These are phyloP conservation scores for Lagenaria siceraria DNA, from an alignment of 306 rosid genomes.

Conservation along the genomic window DNA sequence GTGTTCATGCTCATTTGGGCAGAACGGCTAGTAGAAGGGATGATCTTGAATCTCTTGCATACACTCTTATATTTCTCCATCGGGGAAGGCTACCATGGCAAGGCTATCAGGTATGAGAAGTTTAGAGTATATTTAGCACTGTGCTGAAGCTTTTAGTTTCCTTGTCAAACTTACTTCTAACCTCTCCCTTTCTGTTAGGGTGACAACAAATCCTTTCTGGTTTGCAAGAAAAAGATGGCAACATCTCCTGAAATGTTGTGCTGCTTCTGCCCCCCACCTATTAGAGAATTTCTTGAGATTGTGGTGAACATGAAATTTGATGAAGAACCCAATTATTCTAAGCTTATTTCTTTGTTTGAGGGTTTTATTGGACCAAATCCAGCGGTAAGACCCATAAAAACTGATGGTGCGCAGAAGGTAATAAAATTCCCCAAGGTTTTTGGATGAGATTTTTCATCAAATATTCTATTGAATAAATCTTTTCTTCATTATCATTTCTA, in stretches of 20 bases:
- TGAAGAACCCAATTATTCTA: conserved; percentile 87
- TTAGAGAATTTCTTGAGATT: conserved; percentile 70
- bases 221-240: conserved; percentile 75
- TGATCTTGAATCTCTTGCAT: conserved; percentile 93
- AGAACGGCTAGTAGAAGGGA: conserved; percentile 97
- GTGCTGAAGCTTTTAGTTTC: neutral
- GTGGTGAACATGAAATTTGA: conserved; percentile 97
- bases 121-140: conserved; percentile 6
- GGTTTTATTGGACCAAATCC: conserved; percentile 77
- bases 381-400: conserved; percentile 69
- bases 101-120: conserved; percentile 62
- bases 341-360: conserved; percentile 73
- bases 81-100: conserved; percentile 93
- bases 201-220: conserved; percentile 80
- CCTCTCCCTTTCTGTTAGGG: conserved; percentile 25
- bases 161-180: neutral
- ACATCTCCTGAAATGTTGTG: conserved; percentile 90
- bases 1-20: conserved; percentile 95
- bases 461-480: neutral
- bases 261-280: conserved; percentile 82
- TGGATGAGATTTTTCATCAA: neutral
- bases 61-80: conserved; percentile 80
- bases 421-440: neutral
- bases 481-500: conserved; percentile 1
- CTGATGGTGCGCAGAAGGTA: conserved; percentile 94